Evolutionary conservation across 805 yeast genomes (phyloP).

Genomic region (Wickerhamiella parazyma): DNA sequence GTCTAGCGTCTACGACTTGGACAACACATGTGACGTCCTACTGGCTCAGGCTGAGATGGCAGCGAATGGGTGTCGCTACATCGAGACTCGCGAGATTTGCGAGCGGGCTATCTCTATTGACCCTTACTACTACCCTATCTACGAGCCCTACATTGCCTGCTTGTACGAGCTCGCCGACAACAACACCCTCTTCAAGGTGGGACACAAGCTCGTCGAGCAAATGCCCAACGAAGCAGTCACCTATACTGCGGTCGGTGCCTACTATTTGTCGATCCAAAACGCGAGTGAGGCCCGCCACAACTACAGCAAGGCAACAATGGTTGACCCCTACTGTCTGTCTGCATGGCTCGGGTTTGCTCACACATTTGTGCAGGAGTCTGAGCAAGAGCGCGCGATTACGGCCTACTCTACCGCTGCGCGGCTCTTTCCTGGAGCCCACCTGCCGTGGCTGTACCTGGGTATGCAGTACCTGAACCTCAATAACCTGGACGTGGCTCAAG

Average conservation of each 20-base stretch:
- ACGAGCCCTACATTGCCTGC: slow-evolving; percentile 73
- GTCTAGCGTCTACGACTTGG: slow-evolving; percentile 57
- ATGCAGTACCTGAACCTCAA: slow-evolving; percentile 92
- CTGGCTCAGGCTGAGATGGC: slow-evolving; percentile 54
- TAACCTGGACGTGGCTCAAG: slow-evolving; percentile 70
- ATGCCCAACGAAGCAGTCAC: slow-evolving; percentile 73
- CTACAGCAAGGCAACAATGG: slow-evolving; percentile 76
- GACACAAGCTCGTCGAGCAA: slow-evolving; percentile 75
- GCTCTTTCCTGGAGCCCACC: slow-evolving; percentile 59
- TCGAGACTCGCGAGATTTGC: slow-evolving; percentile 61
- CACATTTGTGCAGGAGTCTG: slow-evolving; percentile 96
- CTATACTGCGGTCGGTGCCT: slow-evolving; percentile 87
- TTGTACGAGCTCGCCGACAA: slow-evolving; percentile 72
- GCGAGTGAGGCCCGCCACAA: slow-evolving; percentile 72
- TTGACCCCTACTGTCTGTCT: slow-evolving; percentile 81
- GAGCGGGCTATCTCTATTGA: slow-evolving; percentile 40
- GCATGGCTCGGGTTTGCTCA: slow-evolving; percentile 99
- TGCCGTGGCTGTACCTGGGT: slow-evolving; percentile 81
- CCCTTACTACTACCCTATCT: slow-evolving; percentile 51
- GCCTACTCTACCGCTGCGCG: slow-evolving; percentile 94
- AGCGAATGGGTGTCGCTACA: slow-evolving; percentile 65
- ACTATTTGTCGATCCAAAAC: slow-evolving; percentile 63
- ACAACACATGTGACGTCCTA: slow-evolving; percentile 50
- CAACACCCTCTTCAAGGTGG: slow-evolving; percentile 62
- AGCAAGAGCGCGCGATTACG: slow-evolving; percentile 94